Evolutionary conservation across 768 basidiomycete species (phyloP).

Genomic region (Hemileccinum rubropunctum): DNA sequence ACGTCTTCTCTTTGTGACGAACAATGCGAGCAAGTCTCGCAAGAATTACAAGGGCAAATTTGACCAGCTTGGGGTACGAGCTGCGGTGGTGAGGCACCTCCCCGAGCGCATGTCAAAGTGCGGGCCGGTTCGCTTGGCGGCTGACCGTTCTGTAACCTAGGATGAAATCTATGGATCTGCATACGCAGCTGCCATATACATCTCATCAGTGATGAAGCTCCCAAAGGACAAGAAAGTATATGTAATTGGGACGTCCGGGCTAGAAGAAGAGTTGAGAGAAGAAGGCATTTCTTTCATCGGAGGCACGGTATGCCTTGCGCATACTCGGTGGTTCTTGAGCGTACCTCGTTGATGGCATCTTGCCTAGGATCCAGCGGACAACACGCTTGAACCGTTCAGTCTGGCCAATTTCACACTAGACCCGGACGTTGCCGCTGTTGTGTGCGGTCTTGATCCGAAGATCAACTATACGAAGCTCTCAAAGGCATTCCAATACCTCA

Average conservation of each 20-base stretch:
- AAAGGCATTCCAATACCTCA: constrained; percentile 89
- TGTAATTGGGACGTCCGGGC: constrained; percentile 87
- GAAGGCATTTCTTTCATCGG: constrained; percentile 82
- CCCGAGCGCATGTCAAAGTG: not conserved
- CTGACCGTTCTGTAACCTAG: constrained; percentile 39
- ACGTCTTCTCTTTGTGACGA: constrained; percentile 90
- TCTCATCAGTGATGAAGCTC: constrained; percentile 86
- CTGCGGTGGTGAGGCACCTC: constrained; percentile 64
- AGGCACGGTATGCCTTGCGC: constrained; percentile 64
- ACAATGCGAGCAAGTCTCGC: constrained; percentile 95
- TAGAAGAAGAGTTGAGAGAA: constrained; percentile 90
- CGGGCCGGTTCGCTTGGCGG: not conserved
- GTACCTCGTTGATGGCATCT: not conserved
- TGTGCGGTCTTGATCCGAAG: constrained; percentile 86
- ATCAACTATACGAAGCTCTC: constrained; percentile 94
- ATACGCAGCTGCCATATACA: constrained; percentile 78
- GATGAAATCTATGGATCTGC: constrained; percentile 97
- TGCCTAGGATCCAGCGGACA: constrained; percentile 80
- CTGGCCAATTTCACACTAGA: constrained; percentile 72
- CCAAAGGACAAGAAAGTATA: constrained; percentile 93
- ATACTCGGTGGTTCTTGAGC: not conserved
- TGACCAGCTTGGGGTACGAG: constrained; percentile 83
- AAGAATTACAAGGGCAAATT: constrained; percentile 87
- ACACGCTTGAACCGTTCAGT: constrained; percentile 66
- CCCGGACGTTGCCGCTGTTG: constrained; percentile 80